Percentiles rank a stretch among this genome's conserved stretches.
phyloP scores from a whole-genome alignment of 768 basidiomycete genomes.

The Suillus fuscotomentosus region DNA sequence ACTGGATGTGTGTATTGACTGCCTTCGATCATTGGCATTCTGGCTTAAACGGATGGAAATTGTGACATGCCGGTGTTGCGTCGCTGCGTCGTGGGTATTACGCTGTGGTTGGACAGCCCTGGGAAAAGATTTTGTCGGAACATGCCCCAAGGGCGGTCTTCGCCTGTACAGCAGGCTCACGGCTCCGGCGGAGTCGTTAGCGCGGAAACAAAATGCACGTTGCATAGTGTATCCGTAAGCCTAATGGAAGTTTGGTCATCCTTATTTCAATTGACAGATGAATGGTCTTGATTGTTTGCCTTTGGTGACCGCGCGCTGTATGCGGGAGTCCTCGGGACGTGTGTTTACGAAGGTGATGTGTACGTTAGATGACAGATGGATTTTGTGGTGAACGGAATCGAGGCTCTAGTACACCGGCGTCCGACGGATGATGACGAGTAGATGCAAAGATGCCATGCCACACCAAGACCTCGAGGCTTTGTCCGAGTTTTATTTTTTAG shows the following conservation, averaged over 20 bases:
- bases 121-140: slow-evolving; percentile 20
- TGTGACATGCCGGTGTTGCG: slow-evolving; percentile 16
- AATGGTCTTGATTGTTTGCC: not conserved
- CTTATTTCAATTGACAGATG: slow-evolving; percentile 17
- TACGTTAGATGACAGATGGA: not conserved
- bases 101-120: slow-evolving; percentile 10
- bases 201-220: slow-evolving; percentile 30
- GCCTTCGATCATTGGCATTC: slow-evolving; percentile 61
- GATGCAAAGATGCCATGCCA: slow-evolving; percentile 27
- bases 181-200: slow-evolving; percentile 19
- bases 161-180: slow-evolving; percentile 6
- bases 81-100: slow-evolving; percentile 10
- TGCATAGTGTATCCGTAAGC: slow-evolving; percentile 20
- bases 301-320: not conserved
- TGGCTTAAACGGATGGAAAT: slow-evolving; percentile 17
- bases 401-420: slow-evolving; percentile 23
- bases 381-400: slow-evolving; percentile 13
- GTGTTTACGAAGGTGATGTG: not conserved
- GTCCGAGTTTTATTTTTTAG: slow-evolving; percentile 24
- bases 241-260: slow-evolving; percentile 28
- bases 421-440: slow-evolving; percentile 32
- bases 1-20: slow-evolving; percentile 57
- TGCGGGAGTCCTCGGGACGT: not conserved
- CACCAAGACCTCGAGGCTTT: slow-evolving; percentile 33
- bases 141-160: slow-evolving; percentile 10